Evolutionary conservation across 768 basidiomycete genomes (phyloP).

Genomic region (Mycena vulgaris): DNA sequence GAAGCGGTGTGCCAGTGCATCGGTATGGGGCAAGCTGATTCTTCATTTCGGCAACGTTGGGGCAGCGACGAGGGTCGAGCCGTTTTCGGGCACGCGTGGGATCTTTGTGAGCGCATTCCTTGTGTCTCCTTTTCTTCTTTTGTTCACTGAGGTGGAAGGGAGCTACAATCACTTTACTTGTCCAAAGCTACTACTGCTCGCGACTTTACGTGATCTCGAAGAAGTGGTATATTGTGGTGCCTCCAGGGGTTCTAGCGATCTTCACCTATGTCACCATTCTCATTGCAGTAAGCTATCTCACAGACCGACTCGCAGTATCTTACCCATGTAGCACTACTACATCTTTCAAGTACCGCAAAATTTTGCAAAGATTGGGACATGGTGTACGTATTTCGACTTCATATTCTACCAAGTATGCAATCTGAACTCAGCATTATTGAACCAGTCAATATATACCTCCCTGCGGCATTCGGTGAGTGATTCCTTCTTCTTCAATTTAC

Average conservation of each 20-base stretch:
- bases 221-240: constrained; percentile 10
- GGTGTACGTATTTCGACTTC: background rate
- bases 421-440: background rate
- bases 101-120: background rate
- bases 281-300: background rate
- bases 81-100: background rate
- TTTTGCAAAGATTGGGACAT: background rate
- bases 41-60: background rate
- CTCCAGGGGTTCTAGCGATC: background rate
- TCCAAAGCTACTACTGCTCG: constrained; percentile 6
- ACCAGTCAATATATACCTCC: background rate
- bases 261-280: background rate
- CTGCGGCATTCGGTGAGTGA: background rate
- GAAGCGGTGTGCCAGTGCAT: background rate
- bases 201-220: constrained; percentile 3
- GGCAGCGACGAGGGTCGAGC: background rate
- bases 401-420: background rate
- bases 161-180: background rate
- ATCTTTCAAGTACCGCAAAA: background rate
- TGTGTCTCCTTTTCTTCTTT: background rate
- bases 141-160: background rate
- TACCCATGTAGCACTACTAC: background rate
- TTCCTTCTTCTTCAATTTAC: background rate
- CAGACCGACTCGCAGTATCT: background rate
- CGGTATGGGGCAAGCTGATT: background rate